Evolutionary conservation across 345 rosid genomes (phyloP), one percentile per base, ranked within the genome.

Genomic region (Gossypium stocksii): DNA sequence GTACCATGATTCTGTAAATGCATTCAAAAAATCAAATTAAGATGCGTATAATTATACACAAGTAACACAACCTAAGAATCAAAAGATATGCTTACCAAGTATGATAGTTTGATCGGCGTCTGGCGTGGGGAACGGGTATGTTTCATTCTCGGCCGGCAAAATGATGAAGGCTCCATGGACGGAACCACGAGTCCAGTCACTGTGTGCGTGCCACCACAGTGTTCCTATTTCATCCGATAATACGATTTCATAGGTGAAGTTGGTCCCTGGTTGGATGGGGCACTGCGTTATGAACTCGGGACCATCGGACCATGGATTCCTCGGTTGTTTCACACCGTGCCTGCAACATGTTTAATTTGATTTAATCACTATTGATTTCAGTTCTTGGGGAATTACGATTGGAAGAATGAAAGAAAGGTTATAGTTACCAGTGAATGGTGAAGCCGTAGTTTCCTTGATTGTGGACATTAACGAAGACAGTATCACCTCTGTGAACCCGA

Each of bases 151-250:
- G 2, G 65, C 51, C 0, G 86, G 86, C 0, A 46, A 64, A 44
- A 83, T 66, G 25, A 81, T 45, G 16, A 83, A 76, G 22, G 90
- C 80, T 0, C 90, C 88, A 3, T 85, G 80, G 9, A 87, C 84
- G 0, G 84, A 83, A 15, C 82, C 82, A 5, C 90, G 71, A 1
- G 83, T 57, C 86, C 86, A 87, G 17, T 87, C 86, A 25, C 87
- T 86, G 20, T 86, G 89, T 1, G 89, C 89, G 52, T 86, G 89
- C 89, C 89, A 86, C 87, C 89, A 86, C 1, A 86, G 74, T 2
- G 89, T 86, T 46, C 90, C 90, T 78, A 78, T 85, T 20, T 56
- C 56, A 16, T 52, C 56, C 56, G 9, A 52, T 16, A 52, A 1
- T 52, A 52, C 15, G 20, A 52, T 19, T 15, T 52, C 56, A 2